These are phyloP conservation scores for Cryphonectria naterciae DNA, from an alignment of 2,329 filamentous ascomycete species.

Conservation along the genomic window DNA sequence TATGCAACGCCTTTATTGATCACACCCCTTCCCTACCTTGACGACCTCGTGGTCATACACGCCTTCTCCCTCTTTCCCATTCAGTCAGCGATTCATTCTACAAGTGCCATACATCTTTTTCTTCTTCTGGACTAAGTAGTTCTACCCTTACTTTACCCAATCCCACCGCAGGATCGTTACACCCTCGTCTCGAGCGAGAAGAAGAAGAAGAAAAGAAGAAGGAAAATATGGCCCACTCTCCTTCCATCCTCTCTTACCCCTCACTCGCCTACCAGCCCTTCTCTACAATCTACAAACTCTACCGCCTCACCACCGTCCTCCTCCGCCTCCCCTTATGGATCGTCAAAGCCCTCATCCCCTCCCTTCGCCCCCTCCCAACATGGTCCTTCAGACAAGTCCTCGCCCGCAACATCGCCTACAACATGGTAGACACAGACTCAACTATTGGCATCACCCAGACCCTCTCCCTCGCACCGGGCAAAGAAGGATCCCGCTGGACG, in stretches of 20 bases:
- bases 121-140: too few species aligned
- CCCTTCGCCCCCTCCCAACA: slow-evolving; percentile 25
- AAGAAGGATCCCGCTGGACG: slow-evolving; percentile 23
- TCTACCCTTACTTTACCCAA: too few species aligned
- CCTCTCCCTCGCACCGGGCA: slow-evolving; percentile 19
- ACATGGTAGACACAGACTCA: slow-evolving; percentile 5
- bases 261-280: slow-evolving; percentile 28
- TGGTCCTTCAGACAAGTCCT: slow-evolving; percentile 29
- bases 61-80: too few species aligned
- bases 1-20: too few species aligned
- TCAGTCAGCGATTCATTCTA: too few species aligned
- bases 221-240: not conserved
- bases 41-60: too few species aligned
- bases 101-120: too few species aligned
- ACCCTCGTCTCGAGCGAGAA: not conserved
- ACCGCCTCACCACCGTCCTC: slow-evolving; percentile 14
- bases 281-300: slow-evolving; percentile 22
- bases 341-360: slow-evolving; percentile 23
- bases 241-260: slow-evolving; percentile 19
- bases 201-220: not conserved
- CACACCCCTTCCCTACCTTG: too few species aligned
- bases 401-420: slow-evolving; percentile 13
- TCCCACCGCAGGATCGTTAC: not conserved
- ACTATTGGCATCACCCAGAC: slow-evolving; percentile 23
- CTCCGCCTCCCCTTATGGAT: slow-evolving; percentile 27